Evolutionary conservation across 164 flowering plant genomes (phyloP), one percentile per base, ranked within the genome.

Genomic region (Berberis thunbergii): DNA sequence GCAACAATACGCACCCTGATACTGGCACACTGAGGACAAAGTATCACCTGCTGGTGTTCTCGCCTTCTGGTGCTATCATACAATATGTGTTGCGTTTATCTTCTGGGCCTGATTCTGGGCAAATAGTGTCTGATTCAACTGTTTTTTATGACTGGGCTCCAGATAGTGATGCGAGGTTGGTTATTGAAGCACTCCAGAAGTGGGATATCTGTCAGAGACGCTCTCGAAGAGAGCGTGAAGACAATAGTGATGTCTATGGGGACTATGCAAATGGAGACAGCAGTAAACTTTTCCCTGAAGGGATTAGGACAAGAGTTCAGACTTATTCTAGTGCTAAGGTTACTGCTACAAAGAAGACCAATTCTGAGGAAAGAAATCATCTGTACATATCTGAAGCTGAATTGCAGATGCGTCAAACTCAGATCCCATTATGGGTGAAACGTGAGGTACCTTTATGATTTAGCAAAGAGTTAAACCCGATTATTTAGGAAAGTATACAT

Each of bases 141-240:
- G 42, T 58, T 65, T 64, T 69, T 48, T 70, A 67, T 73, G 87
- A 83, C 13, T 62, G 79, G 45, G 64, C 68, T 58, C 61, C 67
- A 57, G 92, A 86, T 41, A 13, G 58, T 74, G 89, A 86, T 71
- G 70, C 75, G 46, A 77, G 75, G 59, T 46, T 86, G 48, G 73
- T 77, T 10, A 85, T 86, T 64, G 87, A 84, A 70, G 81, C 96
- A 53, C 75, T 80, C 42, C 86, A 82, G 75, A 86, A 85, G 69
- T 88, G 96, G 96, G 81, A 80, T 74, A 73, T 88, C 10, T 78
- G 82, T 69, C 88, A 81, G 66, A 88, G 84, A 69, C 83, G 77
- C 42, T 69, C 69, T 54, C 69, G 80, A 49, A 81, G 82, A 60
- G 88, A 79, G 1, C 77, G 76, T 55, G 87, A 75, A 64, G 86